Evolutionary conservation across 345 rosid species (phyloP), one percentile per base, ranked within the genome.

Genomic region (Boechera retrofracta): DNA sequence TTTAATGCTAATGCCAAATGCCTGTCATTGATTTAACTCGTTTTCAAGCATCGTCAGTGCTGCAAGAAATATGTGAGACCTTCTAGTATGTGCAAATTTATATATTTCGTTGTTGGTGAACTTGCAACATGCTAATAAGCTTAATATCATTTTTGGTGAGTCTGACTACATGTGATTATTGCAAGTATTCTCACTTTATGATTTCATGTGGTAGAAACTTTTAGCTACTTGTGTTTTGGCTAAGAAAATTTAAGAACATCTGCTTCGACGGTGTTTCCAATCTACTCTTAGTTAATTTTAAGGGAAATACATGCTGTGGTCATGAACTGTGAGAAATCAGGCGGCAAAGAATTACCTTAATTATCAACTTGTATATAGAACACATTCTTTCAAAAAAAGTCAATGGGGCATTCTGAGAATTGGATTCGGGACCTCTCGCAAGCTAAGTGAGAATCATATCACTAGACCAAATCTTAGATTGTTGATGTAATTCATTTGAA

Each of bases 401-500:
- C 29, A 28, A 28, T 28, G 29, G 29, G 29, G 3, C 29, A 28
- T 28, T 28, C 29, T 28, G 29, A 28, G 29, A 28, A 28, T 28
- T 28, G 29, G 29, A 28, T 28, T 21, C 9, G 87, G 91, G 97
- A 87, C 89, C 89, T 90, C 87, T 87, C 85, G 86, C 87, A 88
- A 89, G 89, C 88, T 72, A 88, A 89, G 91, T 88, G 85, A 92
- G 89, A 85, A 89, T 90, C 88, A 83, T 87, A 76, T 86, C 89
- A 87, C 88, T 83, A 87, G 87, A 88, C 87, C 88, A 89, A 90
- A 89, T 86, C 89, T 88, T 86, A 85, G 7, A 21, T 42, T 62
- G 56, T 1, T 66, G 18, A 4, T 16, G 29, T 4, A 51, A 32
- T 55, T 36, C 15, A 16, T 18, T 35, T 36, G 24, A 57, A 29